A percentile compares a stretch with the other conserved stretches of the same genome.
phyloP scores from a whole-genome alignment of 371 early-diverging fungal genomes.

The Smittium mucronatum region DNA sequence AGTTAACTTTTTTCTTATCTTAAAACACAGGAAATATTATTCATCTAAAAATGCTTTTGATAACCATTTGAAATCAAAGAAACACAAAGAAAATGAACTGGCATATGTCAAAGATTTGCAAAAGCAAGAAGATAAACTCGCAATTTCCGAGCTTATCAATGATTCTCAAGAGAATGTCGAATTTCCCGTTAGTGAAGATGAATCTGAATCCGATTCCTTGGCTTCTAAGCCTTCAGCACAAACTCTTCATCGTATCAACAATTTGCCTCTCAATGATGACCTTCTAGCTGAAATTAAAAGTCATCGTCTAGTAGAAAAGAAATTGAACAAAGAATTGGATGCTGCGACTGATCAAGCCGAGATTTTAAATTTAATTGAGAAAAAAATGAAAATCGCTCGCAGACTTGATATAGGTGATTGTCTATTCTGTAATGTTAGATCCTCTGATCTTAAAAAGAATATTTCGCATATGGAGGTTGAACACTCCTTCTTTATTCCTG shows the following conservation, averaged over 20 bases:
- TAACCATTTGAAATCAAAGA: conserved; percentile 79
- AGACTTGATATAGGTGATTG: conserved; percentile 59
- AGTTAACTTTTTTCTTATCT: conserved; percentile 8
- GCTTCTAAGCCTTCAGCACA: neutral
- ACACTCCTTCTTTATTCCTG: conserved; percentile 93
- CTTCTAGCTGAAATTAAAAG: conserved; percentile 20
- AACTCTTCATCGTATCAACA: neutral
- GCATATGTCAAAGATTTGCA: conserved; percentile 20
- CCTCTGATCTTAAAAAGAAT: conserved; percentile 60
- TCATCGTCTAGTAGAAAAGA: conserved; percentile 23
- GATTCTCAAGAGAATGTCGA: conserved; percentile 12
- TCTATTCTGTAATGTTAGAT: conserved; percentile 61
- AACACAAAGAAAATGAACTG: conserved; percentile 69
- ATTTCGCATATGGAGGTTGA: conserved; percentile 78
- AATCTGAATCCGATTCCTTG: conserved; percentile 17
- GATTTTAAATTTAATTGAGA: conserved; percentile 47
- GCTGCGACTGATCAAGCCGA: conserved; percentile 43
- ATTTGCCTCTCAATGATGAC: neutral
- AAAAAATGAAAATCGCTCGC: conserved; percentile 51
- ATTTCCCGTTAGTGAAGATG: conserved; percentile 25
- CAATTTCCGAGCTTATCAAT: conserved; percentile 10
- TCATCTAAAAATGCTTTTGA: conserved; percentile 65
- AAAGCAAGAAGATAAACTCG: conserved; percentile 17
- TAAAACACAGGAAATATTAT: conserved; percentile 42
- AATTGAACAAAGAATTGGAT: conserved; percentile 31